Evolutionary conservation across 768 basidiomycete genomes (phyloP), one percentile per base, ranked within the genome.

Genomic region (Lactarius akahatsu): DNA sequence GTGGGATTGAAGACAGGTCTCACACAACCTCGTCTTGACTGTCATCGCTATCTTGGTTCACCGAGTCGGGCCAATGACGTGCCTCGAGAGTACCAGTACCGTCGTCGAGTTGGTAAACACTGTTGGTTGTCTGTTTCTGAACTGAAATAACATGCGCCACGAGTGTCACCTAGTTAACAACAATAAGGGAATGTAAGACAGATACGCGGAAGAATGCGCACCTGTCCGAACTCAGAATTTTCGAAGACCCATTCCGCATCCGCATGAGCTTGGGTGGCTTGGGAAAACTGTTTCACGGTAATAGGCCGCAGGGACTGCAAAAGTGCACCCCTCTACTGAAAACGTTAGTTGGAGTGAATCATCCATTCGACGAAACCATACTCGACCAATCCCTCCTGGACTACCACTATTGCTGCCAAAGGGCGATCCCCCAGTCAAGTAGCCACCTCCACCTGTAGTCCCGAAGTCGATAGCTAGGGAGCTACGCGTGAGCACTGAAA

Each of bases 211-310:
- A 30, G 40, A 55, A n/a, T 2, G 70, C 79, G 67, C 69, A 92
- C 96, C 76, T 93, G 92, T 57, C 90, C 90, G 65, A 95, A 80
- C 68, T 95, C 91, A 4, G 82, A 77, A 34, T 87, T 90, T 65
- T 94, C 94, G 40, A 98, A 80, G 66, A 81, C 81, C 87, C 94
- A 97, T 65, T 96, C 93, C 2, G 92, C 89, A 70, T 98, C 96
- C 1, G 89, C 81, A 73, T 96, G 92, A 6, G 88, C 82, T 79
- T 96, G 94, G n/a, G 78, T 81, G 2, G 95, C 90, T 70, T 84
- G 83, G 41, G 80, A 74, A 55, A 97, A 81, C 73, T 96, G 94
- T 60, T 85, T 82, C 71, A 91, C 83, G 3, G 90, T 93, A 59
- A 93, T 83, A 4, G 94, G 92, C 41, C 94, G 82, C 28, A 89